Percentiles rank a stretch among this genome's conserved stretches.
Evolutionary conservation across 345 rosid species (phyloP).

Genomic region (Rhizophora mangle): DNA sequence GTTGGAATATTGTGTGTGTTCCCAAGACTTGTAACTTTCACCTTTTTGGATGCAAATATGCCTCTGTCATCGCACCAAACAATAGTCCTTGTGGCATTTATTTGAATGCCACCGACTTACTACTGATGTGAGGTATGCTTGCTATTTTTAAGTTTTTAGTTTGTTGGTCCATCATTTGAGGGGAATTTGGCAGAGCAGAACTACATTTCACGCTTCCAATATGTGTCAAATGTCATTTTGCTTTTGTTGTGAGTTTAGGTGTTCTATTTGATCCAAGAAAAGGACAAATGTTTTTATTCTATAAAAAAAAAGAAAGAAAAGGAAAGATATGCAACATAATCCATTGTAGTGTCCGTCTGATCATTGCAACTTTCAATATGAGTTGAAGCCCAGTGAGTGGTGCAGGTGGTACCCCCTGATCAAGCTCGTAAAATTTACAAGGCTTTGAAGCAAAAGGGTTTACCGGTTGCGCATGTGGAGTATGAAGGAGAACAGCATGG

Average conservation of each 20-base stretch:
- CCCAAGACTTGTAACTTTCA: background rate
- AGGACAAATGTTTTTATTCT: no score
- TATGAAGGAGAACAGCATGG: slow-evolving; percentile 97
- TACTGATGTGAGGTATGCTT: background rate
- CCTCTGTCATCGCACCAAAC: background rate
- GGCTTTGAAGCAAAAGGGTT: slow-evolving; percentile 77
- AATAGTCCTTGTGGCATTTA: background rate
- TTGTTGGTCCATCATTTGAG: no score
- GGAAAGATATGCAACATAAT: background rate
- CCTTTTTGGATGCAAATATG: background rate
- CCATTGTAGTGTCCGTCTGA: background rate
- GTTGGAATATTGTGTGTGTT: background rate
- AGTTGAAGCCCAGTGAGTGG: background rate
- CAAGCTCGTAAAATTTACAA: slow-evolving; percentile 83
- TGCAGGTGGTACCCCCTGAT: slow-evolving; percentile 84
- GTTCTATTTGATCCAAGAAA: no score
- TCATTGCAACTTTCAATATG: background rate
- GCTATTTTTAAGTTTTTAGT: background rate
- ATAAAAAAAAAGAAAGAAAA: background rate
- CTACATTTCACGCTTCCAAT: background rate
- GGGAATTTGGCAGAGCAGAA: no score
- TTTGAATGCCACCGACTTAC: background rate
- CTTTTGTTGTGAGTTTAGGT: background rate
- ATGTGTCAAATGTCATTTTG: background rate
- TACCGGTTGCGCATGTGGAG: slow-evolving; percentile 92